Conservation (phyloP, 2,329 filamentous ascomycete species). For the Phialemoniopsis sp. region DNA sequence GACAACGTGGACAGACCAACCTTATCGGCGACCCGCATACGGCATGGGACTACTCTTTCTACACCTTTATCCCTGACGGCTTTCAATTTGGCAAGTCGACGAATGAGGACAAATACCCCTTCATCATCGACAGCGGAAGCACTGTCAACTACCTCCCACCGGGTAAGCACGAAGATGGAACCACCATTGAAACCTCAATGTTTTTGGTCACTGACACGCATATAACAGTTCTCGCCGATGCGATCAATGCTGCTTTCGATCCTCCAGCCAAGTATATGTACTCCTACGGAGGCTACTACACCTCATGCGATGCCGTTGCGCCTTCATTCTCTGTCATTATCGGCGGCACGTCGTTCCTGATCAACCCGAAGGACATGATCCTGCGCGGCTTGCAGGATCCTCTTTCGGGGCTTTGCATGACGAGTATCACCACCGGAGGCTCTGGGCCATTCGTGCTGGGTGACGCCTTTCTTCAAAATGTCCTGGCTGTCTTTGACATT, state of each 20-base stretch:
- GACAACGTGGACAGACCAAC: conserved; percentile 31
- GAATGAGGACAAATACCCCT: conserved; percentile 38
- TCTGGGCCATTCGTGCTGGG: conserved; percentile 44
- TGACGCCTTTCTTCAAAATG: conserved; percentile 45
- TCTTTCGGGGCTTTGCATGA: conserved; percentile 41
- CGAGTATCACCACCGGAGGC: conserved; percentile 38
- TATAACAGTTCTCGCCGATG: conserved; percentile 35
- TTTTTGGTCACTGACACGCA: neutral
- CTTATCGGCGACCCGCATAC: conserved; percentile 28
- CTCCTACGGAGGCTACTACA: conserved; percentile 44
- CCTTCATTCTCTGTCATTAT: conserved; percentile 42
- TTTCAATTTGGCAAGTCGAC: conserved; percentile 36
- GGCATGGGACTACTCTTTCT: conserved; percentile 44
- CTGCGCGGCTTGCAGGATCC: conserved; percentile 37
- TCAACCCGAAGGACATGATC: conserved; percentile 45
- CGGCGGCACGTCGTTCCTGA: conserved; percentile 34
- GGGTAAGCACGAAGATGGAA: conserved; percentile 26
- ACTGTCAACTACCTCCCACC: conserved; percentile 46
- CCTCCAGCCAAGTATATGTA: conserved; percentile 42
- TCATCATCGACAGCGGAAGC: conserved; percentile 49
- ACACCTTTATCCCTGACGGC: conserved; percentile 47
- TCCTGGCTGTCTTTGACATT: conserved; percentile 34
- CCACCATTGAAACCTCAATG: conserved; percentile 4
- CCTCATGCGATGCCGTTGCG: conserved; percentile 39
- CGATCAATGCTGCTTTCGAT: conserved; percentile 40